A percentile compares a stretch with the other conserved stretches of the same genome.
These are phyloP conservation scores for Candida sp. DNA, from an alignment of 1,139 yeast species.

Conservation along the genomic window DNA sequence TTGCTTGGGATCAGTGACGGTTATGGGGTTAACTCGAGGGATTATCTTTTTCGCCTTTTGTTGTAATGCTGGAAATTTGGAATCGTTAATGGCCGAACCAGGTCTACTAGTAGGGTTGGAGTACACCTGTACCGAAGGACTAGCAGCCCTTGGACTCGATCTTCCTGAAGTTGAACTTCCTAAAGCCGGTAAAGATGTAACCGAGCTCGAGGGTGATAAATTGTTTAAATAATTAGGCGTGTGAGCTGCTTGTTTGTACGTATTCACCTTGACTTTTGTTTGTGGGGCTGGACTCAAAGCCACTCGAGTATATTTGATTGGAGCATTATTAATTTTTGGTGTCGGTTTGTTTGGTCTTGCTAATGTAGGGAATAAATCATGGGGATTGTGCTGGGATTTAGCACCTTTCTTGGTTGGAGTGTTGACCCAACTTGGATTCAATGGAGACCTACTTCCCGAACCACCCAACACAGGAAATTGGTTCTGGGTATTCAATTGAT, in stretches of 20 bases:
- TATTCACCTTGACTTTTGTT: slow-evolving; percentile 9
- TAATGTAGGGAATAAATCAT: slow-evolving; percentile 52
- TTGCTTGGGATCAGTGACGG: slow-evolving; percentile 17
- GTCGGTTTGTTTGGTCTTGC: slow-evolving; percentile 32
- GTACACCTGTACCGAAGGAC: slow-evolving; percentile 4
- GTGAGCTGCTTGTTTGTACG: slow-evolving; percentile 18
- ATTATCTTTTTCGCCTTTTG: slow-evolving; percentile 34
- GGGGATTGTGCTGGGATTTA: slow-evolving; percentile 6
- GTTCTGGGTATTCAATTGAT: slow-evolving; percentile 12
- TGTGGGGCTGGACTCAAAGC: slow-evolving; percentile 18
- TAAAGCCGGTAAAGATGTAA: slow-evolving; percentile 14
- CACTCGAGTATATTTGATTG: slow-evolving; percentile 42
- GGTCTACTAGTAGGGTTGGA: slow-evolving; percentile 6
- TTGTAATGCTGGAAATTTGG: slow-evolving; percentile 40
- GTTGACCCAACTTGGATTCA: slow-evolving; percentile 27
- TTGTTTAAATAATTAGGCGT: slow-evolving; percentile 30
- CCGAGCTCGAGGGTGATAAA: slow-evolving; percentile 10
- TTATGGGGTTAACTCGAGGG: slow-evolving; percentile 39
- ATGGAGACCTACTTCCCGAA: slow-evolving; percentile 8
- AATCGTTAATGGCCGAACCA: slow-evolving; percentile 8
- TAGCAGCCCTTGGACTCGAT: slow-evolving; percentile 1
- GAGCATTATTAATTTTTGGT: slow-evolving; percentile 17
- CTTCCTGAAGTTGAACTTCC: slow-evolving; percentile 9
- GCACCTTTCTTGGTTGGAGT: slow-evolving; percentile 4
- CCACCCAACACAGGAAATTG: slow-evolving; percentile 32